Conservation (phyloP, 352 stramenopile genomes). For the Phytopythium delawarense region DNA sequence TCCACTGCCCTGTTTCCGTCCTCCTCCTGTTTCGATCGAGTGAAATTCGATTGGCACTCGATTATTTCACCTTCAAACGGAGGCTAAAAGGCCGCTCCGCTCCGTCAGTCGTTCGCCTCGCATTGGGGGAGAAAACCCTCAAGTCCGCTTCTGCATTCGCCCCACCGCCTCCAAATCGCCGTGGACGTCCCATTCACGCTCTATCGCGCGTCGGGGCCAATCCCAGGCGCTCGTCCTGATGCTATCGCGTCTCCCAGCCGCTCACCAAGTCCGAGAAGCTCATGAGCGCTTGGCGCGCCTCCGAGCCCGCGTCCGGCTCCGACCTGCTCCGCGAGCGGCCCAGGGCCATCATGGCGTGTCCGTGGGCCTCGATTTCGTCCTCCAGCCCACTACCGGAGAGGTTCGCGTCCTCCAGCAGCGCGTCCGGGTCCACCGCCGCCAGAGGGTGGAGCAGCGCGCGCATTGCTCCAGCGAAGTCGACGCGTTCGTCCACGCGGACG, state of each 20-base stretch:
- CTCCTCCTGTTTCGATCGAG: background rate
- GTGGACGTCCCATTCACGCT: background rate
- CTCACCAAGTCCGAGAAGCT: slow-evolving; percentile 4
- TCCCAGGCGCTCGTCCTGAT: background rate
- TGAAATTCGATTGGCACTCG: background rate
- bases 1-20: background rate
- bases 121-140: too few relatives aligned
- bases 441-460: background rate
- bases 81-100: background rate
- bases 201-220: background rate
- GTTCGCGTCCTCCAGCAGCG: slow-evolving; percentile 1
- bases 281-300: background rate
- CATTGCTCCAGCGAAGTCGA: background rate
- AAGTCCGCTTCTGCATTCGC: too few relatives aligned
- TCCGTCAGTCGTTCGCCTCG: background rate
- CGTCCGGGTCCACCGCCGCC: background rate
- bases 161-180: background rate
- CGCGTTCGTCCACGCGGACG: slow-evolving; percentile 3
- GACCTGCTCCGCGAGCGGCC: background rate
- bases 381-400: slow-evolving; percentile 4
- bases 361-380: background rate
- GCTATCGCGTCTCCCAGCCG: background rate
- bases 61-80: background rate
- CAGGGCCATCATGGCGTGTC: background rate
- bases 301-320: background rate